These are phyloP conservation scores for Ustilago curta DNA, from an alignment of 1,284 basidiomycete genomes.

Conservation along the genomic window DNA sequence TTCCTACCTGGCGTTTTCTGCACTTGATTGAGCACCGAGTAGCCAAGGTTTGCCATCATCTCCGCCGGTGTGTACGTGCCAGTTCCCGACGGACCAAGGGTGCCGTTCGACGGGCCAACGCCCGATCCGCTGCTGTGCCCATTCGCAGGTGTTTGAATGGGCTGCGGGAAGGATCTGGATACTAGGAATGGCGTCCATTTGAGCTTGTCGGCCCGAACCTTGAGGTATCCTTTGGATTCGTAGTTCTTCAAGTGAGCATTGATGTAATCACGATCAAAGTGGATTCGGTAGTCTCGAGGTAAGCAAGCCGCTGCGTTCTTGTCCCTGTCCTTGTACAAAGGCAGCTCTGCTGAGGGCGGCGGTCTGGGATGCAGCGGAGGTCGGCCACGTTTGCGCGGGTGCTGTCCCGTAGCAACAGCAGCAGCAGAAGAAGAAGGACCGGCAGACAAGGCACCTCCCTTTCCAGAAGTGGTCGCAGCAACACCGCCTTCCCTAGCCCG, in stretches of 20 bases:
- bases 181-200: conserved; percentile 95
- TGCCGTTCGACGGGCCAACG: conserved; percentile 22
- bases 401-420: conserved; percentile 1
- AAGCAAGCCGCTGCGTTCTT: conserved; percentile 72
- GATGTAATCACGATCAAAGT: conserved; percentile 80
- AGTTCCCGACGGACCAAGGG: conserved; percentile 28
- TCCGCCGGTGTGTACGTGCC: conserved; percentile 37
- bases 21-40: conserved; percentile 36
- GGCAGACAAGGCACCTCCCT: background rate
- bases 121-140: conserved; percentile 6
- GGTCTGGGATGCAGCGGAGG: conserved; percentile 30
- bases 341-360: conserved; percentile 22
- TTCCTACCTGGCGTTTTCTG: conserved; percentile 37
- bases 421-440: background rate
- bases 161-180: conserved; percentile 71
- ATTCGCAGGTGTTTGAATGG: conserved; percentile 15
- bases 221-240: conserved; percentile 84
- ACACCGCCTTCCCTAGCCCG: conserved; percentile 35
- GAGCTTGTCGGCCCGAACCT: conserved; percentile 83
- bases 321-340: conserved; percentile 54
- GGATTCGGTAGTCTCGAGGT: conserved; percentile 82
- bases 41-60: conserved; percentile 47
- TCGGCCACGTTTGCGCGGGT: conserved; percentile 39
- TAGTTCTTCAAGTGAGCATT: conserved; percentile 77
- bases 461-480: conserved; percentile 8